Evolutionary conservation across 2,329 filamentous ascomycete species (phyloP), one percentile per base, ranked within the genome.

Genomic region (Colletotrichum australisinense): DNA sequence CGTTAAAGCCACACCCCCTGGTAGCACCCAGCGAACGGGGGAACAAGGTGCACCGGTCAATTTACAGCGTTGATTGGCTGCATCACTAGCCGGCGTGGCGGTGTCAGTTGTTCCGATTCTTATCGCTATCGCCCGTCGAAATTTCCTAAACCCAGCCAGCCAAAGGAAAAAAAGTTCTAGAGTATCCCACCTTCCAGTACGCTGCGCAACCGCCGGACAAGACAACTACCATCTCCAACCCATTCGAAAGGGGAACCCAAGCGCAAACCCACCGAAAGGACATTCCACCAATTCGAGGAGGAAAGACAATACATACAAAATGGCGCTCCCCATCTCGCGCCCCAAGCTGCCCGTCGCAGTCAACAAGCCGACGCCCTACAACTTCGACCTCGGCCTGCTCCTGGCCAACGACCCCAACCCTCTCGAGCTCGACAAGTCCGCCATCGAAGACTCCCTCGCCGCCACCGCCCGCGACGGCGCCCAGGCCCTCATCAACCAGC

Each of bases 401-500:
- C 89, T 97, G 80, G 93, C 92, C 83, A 92, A 92, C 80, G 97
- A 98, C 84, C 90, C 95, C 52, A 98, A 98, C 84, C 94, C 96
- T 2, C 86, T 97, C 64, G 85, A 88, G 62, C 84, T 91, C 75
- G 84, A 89, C 77, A 83, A 83, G 66, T 76, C 83, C 35, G 80
- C 86, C 49, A 84, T 92, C 75, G 94, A 98, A 83, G 85, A 87
- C 32, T 89, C 90, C 71, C 92, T 98, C 74, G 88, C 92, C 75
- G 85, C 89, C 53, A 91, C 92, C 26, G 95, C 97, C 68, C 94
- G 95, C 79, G 95, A 98, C 84, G 95, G 94, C 83, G 94, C 95
- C 14, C 97, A 99, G 86, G 92, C 91, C 35, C 91, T 99, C 72
- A 91, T 99, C 83, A 98, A 98, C 88, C 95, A 98, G 84, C 92